phyloP scores from a whole-genome alignment of 768 basidiomycete genomes.

The Gelatoporia subvermispora region DNA sequence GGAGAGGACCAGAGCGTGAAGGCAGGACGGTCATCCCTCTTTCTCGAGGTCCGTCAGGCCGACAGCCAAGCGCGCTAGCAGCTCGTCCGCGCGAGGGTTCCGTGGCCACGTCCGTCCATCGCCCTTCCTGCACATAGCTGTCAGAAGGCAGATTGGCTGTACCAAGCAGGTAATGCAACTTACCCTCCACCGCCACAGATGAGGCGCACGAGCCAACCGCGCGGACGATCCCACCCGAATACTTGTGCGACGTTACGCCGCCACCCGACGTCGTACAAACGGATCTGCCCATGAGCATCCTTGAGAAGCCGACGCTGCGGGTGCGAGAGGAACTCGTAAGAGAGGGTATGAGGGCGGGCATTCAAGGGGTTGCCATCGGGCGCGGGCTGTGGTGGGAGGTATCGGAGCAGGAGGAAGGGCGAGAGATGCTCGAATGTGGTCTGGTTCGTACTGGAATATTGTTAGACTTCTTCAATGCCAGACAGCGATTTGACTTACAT shows the following conservation, averaged over 20 bases:
- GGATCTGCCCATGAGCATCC: slow-evolving; percentile 55
- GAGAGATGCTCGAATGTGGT: slow-evolving; percentile 79
- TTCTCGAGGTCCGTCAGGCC: slow-evolving; percentile 57
- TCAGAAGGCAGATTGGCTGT: neutral
- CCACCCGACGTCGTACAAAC: slow-evolving; percentile 73
- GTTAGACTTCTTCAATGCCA: no score
- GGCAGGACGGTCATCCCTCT: slow-evolving; percentile 35
- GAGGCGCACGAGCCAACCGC: slow-evolving; percentile 50
- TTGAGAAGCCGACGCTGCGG: slow-evolving; percentile 61
- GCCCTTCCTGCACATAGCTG: slow-evolving; percentile 41
- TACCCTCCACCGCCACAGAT: slow-evolving; percentile 63
- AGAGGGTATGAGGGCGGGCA: slow-evolving; percentile 36
- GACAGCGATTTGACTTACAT: slow-evolving; percentile 60
- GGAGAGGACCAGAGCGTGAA: no score
- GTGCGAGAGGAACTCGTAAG: slow-evolving; percentile 59
- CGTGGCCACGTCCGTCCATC: slow-evolving; percentile 66
- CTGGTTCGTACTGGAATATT: slow-evolving; percentile 67
- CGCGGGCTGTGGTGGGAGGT: slow-evolving; percentile 58
- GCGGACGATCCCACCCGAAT: slow-evolving; percentile 51
- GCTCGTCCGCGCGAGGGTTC: slow-evolving; percentile 61
- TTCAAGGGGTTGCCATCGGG: slow-evolving; percentile 18
- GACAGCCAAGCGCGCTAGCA: slow-evolving; percentile 59
- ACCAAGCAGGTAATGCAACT: slow-evolving; percentile 21
- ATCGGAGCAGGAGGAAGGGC: slow-evolving; percentile 67
- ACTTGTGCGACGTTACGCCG: slow-evolving; percentile 64